Base-by-base conservation (phyloP, 179 eudicot genomes). In the Silene vulgaris region DNA sequence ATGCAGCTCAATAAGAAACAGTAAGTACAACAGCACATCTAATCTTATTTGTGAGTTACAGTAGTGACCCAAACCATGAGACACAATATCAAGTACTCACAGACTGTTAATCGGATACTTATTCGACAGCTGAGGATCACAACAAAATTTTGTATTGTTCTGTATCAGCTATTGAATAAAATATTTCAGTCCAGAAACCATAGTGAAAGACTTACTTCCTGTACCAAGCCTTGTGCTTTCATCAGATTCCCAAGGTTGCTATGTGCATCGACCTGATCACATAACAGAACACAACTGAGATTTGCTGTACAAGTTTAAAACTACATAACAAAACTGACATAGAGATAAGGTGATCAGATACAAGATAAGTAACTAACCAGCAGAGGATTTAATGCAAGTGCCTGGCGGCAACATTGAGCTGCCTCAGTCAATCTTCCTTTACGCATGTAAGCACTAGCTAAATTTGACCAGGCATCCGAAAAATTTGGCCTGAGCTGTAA, bases 391-490 rank as follows among this genome's bases (percentile, higher is more conserved):
- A 92, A 75, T 54, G 89, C 83, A 82, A 94, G 98, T 54, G 98
- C 98, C 89, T 94, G 97, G 68, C 94, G 94, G 78, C 98, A 94
- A 79, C 98, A 94, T 73, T 90, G 94, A 54, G 96, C 91, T 56
- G 96, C 98, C 86, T 94, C 98, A 85, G 59, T 84, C 72, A 87
- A 81, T 87, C 92, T 88, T 66, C 97, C 96, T 85, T 94, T 94
- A 76, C 96, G 83, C 97, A 94, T 92, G 85, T 90, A 94, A 23
- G 98, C 96, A 87, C 94, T 92, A 59, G 94, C 94, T 80, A 94
- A 85, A 82, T 94, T 94, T 28, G 98, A 94, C 98, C 98, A 94
- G 77, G 98, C 98, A 94, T 94, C 98, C 57, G 94, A 89, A 82
- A 94, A 94, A 80, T 88, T 94, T 45, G 98, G 98, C 60, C 95